phyloP scores from a whole-genome alignment of 2,329 filamentous ascomycete species.

The Nannizzia gypsea region DNA sequence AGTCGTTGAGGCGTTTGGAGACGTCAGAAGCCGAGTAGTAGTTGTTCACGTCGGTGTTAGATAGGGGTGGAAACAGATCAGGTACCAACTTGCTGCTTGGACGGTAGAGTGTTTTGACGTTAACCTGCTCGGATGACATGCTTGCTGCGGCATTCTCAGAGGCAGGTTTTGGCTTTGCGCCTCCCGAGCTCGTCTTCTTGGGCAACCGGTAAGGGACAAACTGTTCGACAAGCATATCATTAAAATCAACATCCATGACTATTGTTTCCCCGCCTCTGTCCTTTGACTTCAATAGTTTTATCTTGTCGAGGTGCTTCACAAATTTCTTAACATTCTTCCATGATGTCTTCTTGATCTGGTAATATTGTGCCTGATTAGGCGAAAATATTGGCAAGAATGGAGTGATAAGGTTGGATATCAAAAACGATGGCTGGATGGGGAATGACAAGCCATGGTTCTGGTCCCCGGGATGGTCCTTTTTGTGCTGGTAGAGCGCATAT shows the following conservation, averaged over 20 bases:
- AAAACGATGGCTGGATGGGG: slow-evolving; percentile 50
- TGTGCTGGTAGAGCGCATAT: slow-evolving; percentile 50
- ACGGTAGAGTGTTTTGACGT: slow-evolving; percentile 43
- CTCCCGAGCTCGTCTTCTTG: slow-evolving; percentile 32
- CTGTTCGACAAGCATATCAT: slow-evolving; percentile 40
- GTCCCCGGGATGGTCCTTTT: slow-evolving; percentile 41
- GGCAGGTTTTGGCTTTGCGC: slow-evolving; percentile 17
- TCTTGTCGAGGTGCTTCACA: slow-evolving; percentile 55
- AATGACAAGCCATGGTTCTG: slow-evolving; percentile 47
- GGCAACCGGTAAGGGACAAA: slow-evolving; percentile 54
- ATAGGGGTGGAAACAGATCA: slow-evolving; percentile 38
- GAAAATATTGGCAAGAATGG: slow-evolving; percentile 52
- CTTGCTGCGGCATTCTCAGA: slow-evolving; percentile 30
- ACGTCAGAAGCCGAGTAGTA: slow-evolving; percentile 51
- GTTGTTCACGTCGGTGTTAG: slow-evolving; percentile 39
- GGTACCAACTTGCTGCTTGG: slow-evolving; percentile 48
- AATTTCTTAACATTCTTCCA: slow-evolving; percentile 62
- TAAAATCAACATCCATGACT: slow-evolving; percentile 54
- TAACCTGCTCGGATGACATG: slow-evolving; percentile 26
- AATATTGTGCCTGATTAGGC: slow-evolving; percentile 43
- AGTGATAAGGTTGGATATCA: slow-evolving; percentile 54
- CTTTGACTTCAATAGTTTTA: slow-evolving; percentile 51
- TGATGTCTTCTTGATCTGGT: slow-evolving; percentile 58
- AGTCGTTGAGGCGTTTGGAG: slow-evolving; percentile 44
- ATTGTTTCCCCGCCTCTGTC: slow-evolving; percentile 54